Evolutionary conservation across 768 basidiomycete species (phyloP).

Genomic region (Saitozyma sp.): DNA sequence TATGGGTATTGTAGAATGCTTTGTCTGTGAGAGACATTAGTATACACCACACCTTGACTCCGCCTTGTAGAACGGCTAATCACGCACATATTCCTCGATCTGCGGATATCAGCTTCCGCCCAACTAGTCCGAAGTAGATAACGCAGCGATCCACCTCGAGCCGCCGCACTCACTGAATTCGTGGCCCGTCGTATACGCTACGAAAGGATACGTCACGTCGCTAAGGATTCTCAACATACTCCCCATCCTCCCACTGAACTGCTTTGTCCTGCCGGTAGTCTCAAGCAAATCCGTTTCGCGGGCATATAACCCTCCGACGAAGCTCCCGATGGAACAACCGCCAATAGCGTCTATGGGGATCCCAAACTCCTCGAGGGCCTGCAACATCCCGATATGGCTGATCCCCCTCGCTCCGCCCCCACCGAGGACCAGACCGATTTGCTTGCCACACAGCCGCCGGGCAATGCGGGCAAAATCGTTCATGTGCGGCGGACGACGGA

Average conservation of each 20-base stretch:
- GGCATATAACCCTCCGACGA: conserved; percentile 93
- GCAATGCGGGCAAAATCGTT: conserved; percentile 93
- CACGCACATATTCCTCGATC: conserved; percentile 93
- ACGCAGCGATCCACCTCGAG: background rate
- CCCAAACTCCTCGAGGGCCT: conserved; percentile 84
- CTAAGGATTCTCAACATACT: conserved; percentile 90
- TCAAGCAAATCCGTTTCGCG: conserved; percentile 88
- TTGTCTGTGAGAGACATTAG: conserved; percentile 48
- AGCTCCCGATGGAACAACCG: conserved; percentile 75
- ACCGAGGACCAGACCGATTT: conserved; percentile 89
- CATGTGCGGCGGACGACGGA: conserved; percentile 74
- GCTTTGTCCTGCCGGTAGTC: conserved; percentile 79
- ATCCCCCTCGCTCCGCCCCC: conserved; percentile 96
- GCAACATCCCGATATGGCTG: conserved; percentile 80
- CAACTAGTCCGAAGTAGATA: too few relatives aligned
- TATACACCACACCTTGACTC: too few relatives aligned
- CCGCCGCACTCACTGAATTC: conserved; percentile 45
- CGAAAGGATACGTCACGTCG: conserved; percentile 91
- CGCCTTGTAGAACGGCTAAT: background rate
- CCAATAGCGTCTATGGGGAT: conserved; percentile 94
- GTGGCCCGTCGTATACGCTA: conserved; percentile 81
- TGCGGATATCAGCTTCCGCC: conserved; percentile 48
- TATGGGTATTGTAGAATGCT: conserved; percentile 88
- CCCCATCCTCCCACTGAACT: conserved; percentile 83
- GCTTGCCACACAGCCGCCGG: conserved; percentile 83